Evolutionary conservation across 78 protist genomes (phyloP).

Genomic region (Dictyostelium intermedium): DNA sequence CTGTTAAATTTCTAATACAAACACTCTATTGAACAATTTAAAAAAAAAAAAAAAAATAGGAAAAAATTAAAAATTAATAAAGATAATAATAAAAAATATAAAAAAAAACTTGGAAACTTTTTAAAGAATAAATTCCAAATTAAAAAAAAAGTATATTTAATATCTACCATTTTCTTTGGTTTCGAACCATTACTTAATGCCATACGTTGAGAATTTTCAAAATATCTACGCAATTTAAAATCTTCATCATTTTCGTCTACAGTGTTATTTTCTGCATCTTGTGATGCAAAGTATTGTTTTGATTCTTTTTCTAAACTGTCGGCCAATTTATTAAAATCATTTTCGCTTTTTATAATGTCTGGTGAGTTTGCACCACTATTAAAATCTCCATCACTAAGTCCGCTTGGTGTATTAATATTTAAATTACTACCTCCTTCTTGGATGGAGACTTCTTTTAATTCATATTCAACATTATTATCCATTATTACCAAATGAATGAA

Average conservation of each 20-base stretch:
- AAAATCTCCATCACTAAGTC: not conserved
- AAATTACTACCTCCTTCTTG: slow-evolving; percentile 4
- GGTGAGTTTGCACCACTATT: not conserved
- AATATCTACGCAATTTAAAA: slow-evolving; percentile 60
- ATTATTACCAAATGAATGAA: not conserved
- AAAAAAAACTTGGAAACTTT: not conserved
- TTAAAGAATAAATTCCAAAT: slow-evolving; percentile 10
- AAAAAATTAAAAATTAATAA: too few relatives aligned
- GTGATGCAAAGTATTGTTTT: not conserved
- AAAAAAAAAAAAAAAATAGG: not conserved
- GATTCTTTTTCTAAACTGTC: not conserved
- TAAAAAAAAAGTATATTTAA: not conserved
- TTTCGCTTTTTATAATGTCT: not conserved
- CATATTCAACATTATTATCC: not conserved
- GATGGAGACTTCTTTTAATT: not conserved
- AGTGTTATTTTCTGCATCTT: not conserved
- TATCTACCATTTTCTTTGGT: slow-evolving; percentile 40
- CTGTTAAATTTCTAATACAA: slow-evolving; percentile 38
- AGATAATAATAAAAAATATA: slow-evolving; percentile 9
- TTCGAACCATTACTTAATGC: slow-evolving; percentile 40
- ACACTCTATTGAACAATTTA: slow-evolving; percentile 5
- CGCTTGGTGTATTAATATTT: slow-evolving; percentile 4
- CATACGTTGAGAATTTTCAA: slow-evolving; percentile 62
- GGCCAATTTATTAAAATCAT: not conserved
- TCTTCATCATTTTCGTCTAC: slow-evolving; percentile 38